Evolutionary conservation across 2,329 filamentous ascomycete species (phyloP).

Genomic region (Fusarium sp.): DNA sequence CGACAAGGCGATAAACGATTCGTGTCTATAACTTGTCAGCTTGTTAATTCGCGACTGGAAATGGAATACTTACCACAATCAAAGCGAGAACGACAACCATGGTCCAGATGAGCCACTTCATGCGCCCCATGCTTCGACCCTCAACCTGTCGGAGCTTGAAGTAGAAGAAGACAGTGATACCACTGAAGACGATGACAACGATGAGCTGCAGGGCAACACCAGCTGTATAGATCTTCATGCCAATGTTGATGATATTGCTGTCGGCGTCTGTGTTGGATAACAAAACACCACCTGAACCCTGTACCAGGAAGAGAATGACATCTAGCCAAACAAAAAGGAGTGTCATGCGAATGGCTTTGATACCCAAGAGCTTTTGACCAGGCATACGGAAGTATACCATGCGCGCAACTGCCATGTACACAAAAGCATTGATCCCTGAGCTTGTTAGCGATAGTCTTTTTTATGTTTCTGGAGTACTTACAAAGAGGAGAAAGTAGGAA

Average conservation of each 20-base stretch:
- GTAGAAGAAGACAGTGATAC: slow-evolving; percentile 52
- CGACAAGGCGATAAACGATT: slow-evolving; percentile 69
- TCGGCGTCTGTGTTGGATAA: slow-evolving; percentile 45
- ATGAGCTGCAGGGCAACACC: slow-evolving; percentile 53
- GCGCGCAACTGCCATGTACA: slow-evolving; percentile 57
- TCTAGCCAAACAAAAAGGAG: slow-evolving; percentile 61
- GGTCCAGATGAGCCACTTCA: slow-evolving; percentile 50
- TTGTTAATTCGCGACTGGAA: neutral
- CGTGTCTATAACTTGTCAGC: slow-evolving; percentile 54
- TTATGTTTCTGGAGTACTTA: slow-evolving; percentile 20
- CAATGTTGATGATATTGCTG: slow-evolving; percentile 45
- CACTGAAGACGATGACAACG: slow-evolving; percentile 53
- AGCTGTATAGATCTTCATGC: slow-evolving; percentile 54
- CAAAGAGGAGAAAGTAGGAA: slow-evolving; percentile 57
- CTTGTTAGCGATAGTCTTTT: neutral
- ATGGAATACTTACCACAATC: slow-evolving; percentile 49
- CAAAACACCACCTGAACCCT: slow-evolving; percentile 54
- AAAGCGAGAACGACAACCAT: slow-evolving; percentile 50
- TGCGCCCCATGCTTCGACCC: slow-evolving; percentile 42
- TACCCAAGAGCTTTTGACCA: slow-evolving; percentile 50
- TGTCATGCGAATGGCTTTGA: slow-evolving; percentile 53
- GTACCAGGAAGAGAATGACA: slow-evolving; percentile 59
- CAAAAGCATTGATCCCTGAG: slow-evolving; percentile 57
- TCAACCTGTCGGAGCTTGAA: slow-evolving; percentile 40
- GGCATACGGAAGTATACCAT: slow-evolving; percentile 54